Base-by-base conservation (phyloP, 2,329 filamentous ascomycete species). In the Trichoderma sp. region DNA sequence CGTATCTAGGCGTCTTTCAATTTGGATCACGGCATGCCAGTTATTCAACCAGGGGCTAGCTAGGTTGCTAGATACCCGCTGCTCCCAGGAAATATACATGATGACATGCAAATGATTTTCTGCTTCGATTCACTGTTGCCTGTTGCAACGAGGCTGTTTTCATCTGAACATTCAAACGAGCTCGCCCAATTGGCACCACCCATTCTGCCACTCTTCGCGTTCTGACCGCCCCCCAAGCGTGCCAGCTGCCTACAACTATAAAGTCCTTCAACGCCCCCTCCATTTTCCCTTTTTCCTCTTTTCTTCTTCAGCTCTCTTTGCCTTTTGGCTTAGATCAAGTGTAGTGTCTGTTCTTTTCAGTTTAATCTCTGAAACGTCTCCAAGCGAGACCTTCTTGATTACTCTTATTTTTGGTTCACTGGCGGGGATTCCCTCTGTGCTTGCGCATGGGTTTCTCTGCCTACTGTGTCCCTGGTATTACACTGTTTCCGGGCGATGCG, bases 261-360 rank as follows among this genome's bases (percentile, higher is more conserved):
- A 78, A 79, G 75, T 18, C 53, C 56, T 24, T 41, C 31, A 24
- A 64, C 50, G 38, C 16, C 71, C 75, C 62, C 66, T 24, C 4
- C 24, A 7, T 24, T 53, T 65, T 76, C 64, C 64, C 78, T 77
- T 78, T 73, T 75, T 78, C 79, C 81, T 81, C 78, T 77, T 79
- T 82, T 81, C 78, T 77, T 82, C 82, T 77, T 81, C 81, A 84
- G 83, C 83, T 84, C 83, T 84, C 83, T 84, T 84, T 84, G 83
- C 83, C 86, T 86, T 88, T 88, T 90, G 88, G 91, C 91, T 93
- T 93, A 94, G 93, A 94, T 94, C 93, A 94, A 94, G 92, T 94
- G 92, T 94, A 94, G 93, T 94, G 94, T 94, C 92, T 94, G 93
- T 95, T 95, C 93, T 95, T 95, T 93, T 94, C 92, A 95, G 93